These are phyloP conservation scores for Syzygium grande DNA, from an alignment of 345 rosid genomes.

Conservation along the genomic window DNA sequence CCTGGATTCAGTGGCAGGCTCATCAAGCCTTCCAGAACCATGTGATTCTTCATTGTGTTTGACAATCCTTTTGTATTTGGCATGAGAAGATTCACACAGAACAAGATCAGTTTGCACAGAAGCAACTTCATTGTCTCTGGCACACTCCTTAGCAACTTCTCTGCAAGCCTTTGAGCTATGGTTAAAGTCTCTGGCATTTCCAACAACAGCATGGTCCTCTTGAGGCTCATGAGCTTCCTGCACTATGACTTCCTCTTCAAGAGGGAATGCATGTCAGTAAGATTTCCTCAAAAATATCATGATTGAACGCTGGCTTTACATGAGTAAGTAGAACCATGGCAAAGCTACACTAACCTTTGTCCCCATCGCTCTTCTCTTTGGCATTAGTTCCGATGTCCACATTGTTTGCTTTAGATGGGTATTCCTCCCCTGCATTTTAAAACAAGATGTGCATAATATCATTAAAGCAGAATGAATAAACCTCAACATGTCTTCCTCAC, in stretches of 20 bases:
- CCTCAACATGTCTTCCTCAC: neutral
- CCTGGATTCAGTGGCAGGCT: neutral
- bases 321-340: neutral
- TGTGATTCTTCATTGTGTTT: neutral
- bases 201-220: neutral
- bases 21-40: neutral
- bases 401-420: neutral
- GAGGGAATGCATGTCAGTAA: neutral
- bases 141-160: neutral
- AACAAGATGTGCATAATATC: neutral
- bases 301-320: neutral
- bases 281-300: neutral
- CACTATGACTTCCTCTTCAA: neutral
- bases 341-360: neutral
- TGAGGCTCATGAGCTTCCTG: neutral
- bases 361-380: neutral
- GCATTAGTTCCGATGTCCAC: neutral
- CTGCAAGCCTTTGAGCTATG: neutral
- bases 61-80: neutral
- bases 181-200: neutral
- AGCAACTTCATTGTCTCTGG: neutral
- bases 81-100: neutral
- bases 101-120: neutral
- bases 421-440: neutral
- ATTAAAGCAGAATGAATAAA: neutral